Percentiles rank a stretch among this genome's conserved stretches.
These are phyloP conservation scores for Pyrus bretschneideri DNA, from an alignment of 306 rosid species.

Conservation along the genomic window DNA sequence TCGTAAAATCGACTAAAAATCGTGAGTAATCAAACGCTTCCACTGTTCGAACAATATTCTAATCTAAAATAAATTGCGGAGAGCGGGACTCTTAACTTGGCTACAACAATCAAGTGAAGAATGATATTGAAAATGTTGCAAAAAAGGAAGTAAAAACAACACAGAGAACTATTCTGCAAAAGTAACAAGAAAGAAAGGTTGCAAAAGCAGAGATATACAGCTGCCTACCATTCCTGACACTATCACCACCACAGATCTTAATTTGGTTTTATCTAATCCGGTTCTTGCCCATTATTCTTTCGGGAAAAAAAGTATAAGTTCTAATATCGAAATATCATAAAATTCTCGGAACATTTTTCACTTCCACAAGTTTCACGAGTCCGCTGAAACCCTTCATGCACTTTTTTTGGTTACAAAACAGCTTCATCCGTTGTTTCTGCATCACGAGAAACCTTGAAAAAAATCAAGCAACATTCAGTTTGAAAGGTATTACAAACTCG, in stretches of 20 bases:
- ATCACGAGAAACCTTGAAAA: conserved; percentile 17
- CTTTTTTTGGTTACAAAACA: too few relatives aligned
- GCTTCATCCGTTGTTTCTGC: conserved; percentile 27
- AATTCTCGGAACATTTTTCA: conserved; percentile 20
- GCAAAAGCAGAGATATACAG: conserved; percentile 28
- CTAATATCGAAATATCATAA: conserved; percentile 24
- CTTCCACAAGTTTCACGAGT: conserved; percentile 24
- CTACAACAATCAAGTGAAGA: not conserved
- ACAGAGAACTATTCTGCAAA: conserved; percentile 14
- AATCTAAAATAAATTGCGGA: not conserved
- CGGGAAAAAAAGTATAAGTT: conserved; percentile 10
- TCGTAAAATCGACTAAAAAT: not conserved
- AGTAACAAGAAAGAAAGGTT: conserved; percentile 20
- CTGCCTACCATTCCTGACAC: conserved; percentile 34
- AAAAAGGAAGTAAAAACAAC: conserved; percentile 6
- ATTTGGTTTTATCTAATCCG: conserved; percentile 12
- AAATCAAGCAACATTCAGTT: conserved; percentile 14
- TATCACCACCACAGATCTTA: conserved; percentile 26
- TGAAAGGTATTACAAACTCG: not conserved
- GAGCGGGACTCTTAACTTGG: not conserved
- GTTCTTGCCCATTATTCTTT: conserved; percentile 37
- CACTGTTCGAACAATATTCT: not conserved
- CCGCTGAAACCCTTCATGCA: conserved; percentile 9
- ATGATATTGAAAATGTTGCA: not conserved
- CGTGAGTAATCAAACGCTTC: not conserved